Evolutionary conservation across 768 basidiomycete genomes (phyloP), one percentile per base, ranked within the genome.

Genomic region (Leccinum variicolor): DNA sequence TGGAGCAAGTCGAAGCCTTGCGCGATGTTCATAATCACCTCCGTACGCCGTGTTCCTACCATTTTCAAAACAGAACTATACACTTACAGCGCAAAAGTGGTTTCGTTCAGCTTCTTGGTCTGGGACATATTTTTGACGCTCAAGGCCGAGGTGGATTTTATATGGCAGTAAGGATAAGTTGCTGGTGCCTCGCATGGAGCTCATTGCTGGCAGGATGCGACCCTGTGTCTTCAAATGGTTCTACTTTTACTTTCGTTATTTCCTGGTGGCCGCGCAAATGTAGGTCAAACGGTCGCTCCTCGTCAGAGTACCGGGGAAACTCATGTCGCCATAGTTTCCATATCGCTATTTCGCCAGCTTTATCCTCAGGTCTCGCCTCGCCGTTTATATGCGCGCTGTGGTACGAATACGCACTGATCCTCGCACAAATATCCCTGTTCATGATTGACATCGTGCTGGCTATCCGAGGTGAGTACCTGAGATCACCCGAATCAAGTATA

Each of bases 71-170:
- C 15, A 33, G 29, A 10, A 14, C 41, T 39, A 25, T 15, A 39
- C 15, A 25, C 31, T 64, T 14, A 59, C 25, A 23, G 11, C 19
- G 4, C 11, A 1, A 54, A 56, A 65, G 75, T 67, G 26, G 68
- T 71, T 1, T 64, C 68, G 2, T 47, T 68, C 26, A 48, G 56
- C 11, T 57, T 75, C 29, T 51, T 66, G 50, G 53, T 73, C 9
- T 73, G 67, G 59, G 75, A 75, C 25, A 52, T 62, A 14, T 17
- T 75, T 5, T 52, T 68, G 36, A 69, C 69, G 3, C 57, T 67
- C 33, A 60, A 60, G 29, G 63, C 54, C 13, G 74, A 72, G 50
- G 58, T 65, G 1, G 66, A 66, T 39, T 61, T 66, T 21, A 52
- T 75, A 26, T 75, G 74, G 72, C 62, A 57, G 74, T 76, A 53